A percentile compares a stretch with the other conserved stretches of the same genome.
These are phyloP conservation scores for Hydrangea macrophylla DNA, from an alignment of 148 eudicot genomes.

Conservation along the genomic window DNA sequence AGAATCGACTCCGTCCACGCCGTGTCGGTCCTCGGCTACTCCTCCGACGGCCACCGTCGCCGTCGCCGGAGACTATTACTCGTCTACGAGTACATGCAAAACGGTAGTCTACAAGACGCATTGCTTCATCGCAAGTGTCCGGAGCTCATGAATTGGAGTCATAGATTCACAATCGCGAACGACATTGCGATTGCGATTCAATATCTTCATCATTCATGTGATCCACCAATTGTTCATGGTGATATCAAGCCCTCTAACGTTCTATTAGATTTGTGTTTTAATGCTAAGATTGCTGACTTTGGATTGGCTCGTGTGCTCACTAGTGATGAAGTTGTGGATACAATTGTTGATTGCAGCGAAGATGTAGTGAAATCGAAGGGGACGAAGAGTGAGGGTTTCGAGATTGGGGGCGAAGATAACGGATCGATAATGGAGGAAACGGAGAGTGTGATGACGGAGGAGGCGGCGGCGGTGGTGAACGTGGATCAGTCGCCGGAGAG, in stretches of 20 bases:
- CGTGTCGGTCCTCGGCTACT: constrained; percentile 62
- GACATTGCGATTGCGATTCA: constrained; percentile 62
- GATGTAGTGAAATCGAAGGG: constrained; percentile 23
- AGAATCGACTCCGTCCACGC: constrained; percentile 37
- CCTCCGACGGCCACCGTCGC: constrained; percentile 22
- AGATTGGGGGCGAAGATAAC: constrained; percentile 43
- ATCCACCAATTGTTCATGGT: constrained; percentile 68
- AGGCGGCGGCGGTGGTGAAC: constrained; percentile 45
- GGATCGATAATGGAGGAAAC: constrained; percentile 69
- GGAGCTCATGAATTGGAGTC: constrained; percentile 62
- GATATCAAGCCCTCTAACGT: constrained; percentile 91
- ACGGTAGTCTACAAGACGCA: constrained; percentile 85
- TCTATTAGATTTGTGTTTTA: constrained; percentile 54
- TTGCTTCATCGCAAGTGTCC: constrained; percentile 56
- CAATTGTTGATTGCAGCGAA: constrained; percentile 22
- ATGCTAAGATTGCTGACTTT: constrained; percentile 87
- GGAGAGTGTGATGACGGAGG: constrained; percentile 58
- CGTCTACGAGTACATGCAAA: constrained; percentile 77
- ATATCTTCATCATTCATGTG: constrained; percentile 54
- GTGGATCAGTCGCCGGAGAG: constrained; percentile 51
- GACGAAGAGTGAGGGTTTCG: constrained; percentile 16
- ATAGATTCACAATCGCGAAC: constrained; percentile 39
- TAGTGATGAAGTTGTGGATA: constrained; percentile 26
- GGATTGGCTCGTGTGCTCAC: constrained; percentile 63
- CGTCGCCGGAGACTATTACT: constrained; percentile 32